These are phyloP conservation scores for Ruellia speciosa DNA, from an alignment of 305 asterid species.

Conservation along the genomic window DNA sequence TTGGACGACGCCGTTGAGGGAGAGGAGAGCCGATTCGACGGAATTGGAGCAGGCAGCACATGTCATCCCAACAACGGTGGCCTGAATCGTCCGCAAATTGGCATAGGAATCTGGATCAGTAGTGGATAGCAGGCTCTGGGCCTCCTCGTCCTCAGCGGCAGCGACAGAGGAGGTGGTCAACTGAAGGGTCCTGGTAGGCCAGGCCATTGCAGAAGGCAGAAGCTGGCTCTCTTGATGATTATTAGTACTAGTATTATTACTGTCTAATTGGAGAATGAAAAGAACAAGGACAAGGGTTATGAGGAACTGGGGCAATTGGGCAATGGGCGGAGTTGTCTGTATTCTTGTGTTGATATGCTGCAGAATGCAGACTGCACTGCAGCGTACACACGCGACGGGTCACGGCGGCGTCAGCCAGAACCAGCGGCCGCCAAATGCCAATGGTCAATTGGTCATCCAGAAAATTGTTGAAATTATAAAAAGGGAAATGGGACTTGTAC, in stretches of 20 bases:
- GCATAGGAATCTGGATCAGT: constrained; percentile 37
- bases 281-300: not conserved
- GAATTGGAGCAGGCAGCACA: constrained; percentile 97
- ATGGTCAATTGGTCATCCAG: too few species aligned
- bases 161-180: constrained; percentile 41
- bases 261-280: not conserved
- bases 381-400: too few species aligned
- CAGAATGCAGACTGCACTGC: too few species aligned
- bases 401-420: too few species aligned
- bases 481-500: too few species aligned
- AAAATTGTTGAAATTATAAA: too few species aligned
- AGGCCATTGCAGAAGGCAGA: constrained; percentile 56
- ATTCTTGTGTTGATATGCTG: too few species aligned
- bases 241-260: too few species aligned
- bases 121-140: constrained; percentile 51
- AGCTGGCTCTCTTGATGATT: not conserved
- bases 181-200: constrained; percentile 53
- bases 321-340: too few species aligned
- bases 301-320: too few species aligned
- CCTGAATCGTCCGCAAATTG: constrained; percentile 62
- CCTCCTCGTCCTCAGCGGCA: constrained; percentile 39
- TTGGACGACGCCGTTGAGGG: constrained; percentile 59
- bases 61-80: constrained; percentile 87
- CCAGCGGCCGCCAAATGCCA: too few species aligned
- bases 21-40: constrained; percentile 73